Percentiles rank a stretch among this genome's conserved stretches.
Evolutionary conservation across 2,329 filamentous ascomycete genomes (phyloP).

Genomic region (Calonectria pseudoreteaudii): DNA sequence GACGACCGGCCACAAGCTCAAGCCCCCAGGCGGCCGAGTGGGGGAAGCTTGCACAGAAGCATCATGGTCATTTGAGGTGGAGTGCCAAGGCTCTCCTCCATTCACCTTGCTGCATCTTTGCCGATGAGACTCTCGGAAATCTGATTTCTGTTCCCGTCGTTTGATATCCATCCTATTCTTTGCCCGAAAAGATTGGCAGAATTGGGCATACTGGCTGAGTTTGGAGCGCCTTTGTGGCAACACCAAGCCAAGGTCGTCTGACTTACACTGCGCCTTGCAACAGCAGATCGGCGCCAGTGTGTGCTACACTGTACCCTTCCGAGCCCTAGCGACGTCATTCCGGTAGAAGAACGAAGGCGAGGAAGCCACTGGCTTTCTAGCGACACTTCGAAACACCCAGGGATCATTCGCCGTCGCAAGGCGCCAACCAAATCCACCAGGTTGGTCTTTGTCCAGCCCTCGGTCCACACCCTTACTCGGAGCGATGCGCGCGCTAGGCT

Average conservation of each 20-base stretch:
- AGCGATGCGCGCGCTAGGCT: slow-evolving; percentile 15
- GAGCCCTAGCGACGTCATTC: slow-evolving; percentile 19
- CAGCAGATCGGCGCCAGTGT: slow-evolving; percentile 7
- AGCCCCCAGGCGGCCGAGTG: slow-evolving; percentile 17
- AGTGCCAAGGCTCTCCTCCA: slow-evolving; percentile 14
- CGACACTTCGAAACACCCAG: background rate
- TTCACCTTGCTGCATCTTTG: background rate
- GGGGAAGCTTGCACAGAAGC: slow-evolving; percentile 19
- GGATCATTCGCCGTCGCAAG: background rate
- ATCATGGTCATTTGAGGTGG: slow-evolving; percentile 12
- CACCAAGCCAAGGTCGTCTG: background rate
- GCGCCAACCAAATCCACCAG: slow-evolving; percentile 13
- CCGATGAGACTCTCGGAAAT: slow-evolving; percentile 12
- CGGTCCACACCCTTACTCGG: background rate
- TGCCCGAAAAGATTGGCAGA: too few species aligned
- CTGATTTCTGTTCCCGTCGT: background rate
- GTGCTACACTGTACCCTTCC: background rate
- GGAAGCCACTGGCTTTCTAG: background rate
- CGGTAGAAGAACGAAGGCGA: background rate
- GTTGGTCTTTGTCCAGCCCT: slow-evolving; percentile 3
- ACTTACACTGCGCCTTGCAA: slow-evolving; percentile 2
- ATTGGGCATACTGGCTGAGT: background rate
- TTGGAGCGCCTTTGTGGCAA: background rate
- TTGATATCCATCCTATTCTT: slow-evolving; percentile 3
- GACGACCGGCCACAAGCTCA: slow-evolving; percentile 5